phyloP scores from a whole-genome alignment of 2,329 filamentous ascomycete genomes.

The Colletotrichum orbiculare region DNA sequence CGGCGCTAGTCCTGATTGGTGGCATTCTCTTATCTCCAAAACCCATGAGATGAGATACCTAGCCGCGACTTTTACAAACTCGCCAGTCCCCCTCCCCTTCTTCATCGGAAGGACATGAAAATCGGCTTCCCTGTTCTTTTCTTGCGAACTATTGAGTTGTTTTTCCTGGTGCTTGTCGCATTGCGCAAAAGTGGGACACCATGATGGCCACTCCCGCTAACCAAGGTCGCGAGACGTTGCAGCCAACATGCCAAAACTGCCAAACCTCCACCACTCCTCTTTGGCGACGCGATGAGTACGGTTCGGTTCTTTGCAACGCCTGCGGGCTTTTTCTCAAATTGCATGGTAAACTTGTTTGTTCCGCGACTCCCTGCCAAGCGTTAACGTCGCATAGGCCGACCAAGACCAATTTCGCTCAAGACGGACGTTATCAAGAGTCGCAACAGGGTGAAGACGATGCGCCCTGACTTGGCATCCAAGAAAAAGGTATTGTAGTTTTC shows the following conservation, averaged over 20 bases:
- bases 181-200: slow-evolving; percentile 34
- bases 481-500: slow-evolving; percentile 72
- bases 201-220: slow-evolving; percentile 67
- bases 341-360: slow-evolving; percentile 67
- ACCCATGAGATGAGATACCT: too few relatives aligned
- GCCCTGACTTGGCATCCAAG: slow-evolving; percentile 80
- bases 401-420: slow-evolving; percentile 95
- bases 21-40: too few relatives aligned
- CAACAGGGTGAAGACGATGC: slow-evolving; percentile 92
- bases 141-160: too few relatives aligned
- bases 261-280: slow-evolving; percentile 93
- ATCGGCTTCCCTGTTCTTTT: too few relatives aligned
- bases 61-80: background rate
- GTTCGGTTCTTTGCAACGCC: slow-evolving; percentile 96
- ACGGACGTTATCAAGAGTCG: slow-evolving; percentile 99
- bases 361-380: background rate
- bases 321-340: slow-evolving; percentile 98
- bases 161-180: too few relatives aligned
- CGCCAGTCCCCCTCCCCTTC: slow-evolving; percentile 44
- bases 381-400: slow-evolving; percentile 57
- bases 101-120: too few relatives aligned
- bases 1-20: too few relatives aligned
- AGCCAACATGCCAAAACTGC: slow-evolving; percentile 98
- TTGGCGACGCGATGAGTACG: slow-evolving; percentile 97
- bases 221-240: slow-evolving; percentile 70